Percentiles rank a stretch among this genome's conserved stretches.
phyloP scores from a whole-genome alignment of 2,329 filamentous ascomycete species.

The Apiospora rasikravindrae region DNA sequence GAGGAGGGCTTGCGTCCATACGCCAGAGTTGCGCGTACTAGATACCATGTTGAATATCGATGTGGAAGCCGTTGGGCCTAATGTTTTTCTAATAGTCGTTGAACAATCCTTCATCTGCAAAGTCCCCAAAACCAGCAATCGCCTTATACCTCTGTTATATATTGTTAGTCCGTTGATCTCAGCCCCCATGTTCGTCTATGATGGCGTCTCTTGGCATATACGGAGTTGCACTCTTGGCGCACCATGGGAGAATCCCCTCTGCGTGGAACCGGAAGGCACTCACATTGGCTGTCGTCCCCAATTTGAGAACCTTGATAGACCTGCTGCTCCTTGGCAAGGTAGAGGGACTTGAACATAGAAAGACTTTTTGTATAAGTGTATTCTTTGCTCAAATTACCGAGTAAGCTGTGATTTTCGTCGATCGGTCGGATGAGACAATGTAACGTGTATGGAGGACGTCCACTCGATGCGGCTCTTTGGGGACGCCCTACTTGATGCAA shows the following conservation, averaged over 20 bases:
- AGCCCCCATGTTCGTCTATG: background rate
- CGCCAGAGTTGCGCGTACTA: background rate
- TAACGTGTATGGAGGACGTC: too few species aligned
- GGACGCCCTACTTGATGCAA: too few species aligned
- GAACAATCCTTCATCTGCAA: background rate
- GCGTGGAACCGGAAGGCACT: background rate
- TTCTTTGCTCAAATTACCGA: too few species aligned
- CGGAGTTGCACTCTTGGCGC: slow-evolving; percentile 1
- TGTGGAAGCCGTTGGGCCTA: background rate
- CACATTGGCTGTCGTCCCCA: background rate
- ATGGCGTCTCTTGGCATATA: slow-evolving; percentile 1
- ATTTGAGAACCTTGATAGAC: slow-evolving; percentile 18
- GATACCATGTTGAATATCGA: background rate
- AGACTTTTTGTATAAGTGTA: background rate
- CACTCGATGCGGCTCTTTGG: too few species aligned
- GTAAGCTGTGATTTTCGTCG: too few species aligned
- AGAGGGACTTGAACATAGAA: background rate
- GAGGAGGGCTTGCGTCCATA: background rate
- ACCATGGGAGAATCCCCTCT: background rate
- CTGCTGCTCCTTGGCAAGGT: slow-evolving; percentile 5
- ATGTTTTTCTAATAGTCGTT: background rate
- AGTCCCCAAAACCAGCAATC: background rate
- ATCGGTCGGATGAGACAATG: too few species aligned
- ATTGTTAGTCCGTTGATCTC: background rate
- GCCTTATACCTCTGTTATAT: background rate